phyloP scores from a whole-genome alignment of 1,139 yeast genomes.

The Kurtzmaniella quercitrusa region DNA sequence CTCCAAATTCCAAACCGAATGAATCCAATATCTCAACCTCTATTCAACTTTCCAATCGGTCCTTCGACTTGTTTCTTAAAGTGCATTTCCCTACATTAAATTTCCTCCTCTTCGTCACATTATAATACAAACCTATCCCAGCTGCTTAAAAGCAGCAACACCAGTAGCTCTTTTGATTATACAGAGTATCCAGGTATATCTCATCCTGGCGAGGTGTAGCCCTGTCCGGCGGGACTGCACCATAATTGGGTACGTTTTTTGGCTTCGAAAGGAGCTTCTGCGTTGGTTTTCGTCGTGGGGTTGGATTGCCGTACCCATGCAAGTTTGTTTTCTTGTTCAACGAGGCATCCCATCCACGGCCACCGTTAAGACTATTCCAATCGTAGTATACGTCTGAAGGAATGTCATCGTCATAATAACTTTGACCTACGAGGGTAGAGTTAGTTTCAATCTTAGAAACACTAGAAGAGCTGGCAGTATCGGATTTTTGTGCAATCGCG shows the following conservation, averaged over 20 bases:
- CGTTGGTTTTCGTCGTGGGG: constrained; percentile 29
- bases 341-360: constrained; percentile 79
- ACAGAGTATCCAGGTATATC: constrained; percentile 3
- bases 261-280: constrained; percentile 10
- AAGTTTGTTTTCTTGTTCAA: constrained; percentile 75
- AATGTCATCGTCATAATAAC: constrained; percentile 35
- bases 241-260: constrained; percentile 8
- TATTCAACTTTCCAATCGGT: too few relatives aligned
- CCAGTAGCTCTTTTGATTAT: neutral
- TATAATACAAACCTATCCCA: neutral
- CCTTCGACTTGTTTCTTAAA: too few relatives aligned
- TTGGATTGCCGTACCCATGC: constrained; percentile 77
- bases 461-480: neutral
- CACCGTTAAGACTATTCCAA: constrained; percentile 81
- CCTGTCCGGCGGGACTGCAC: constrained; percentile 6
- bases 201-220: constrained; percentile 4
- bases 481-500: neutral
- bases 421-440: constrained; percentile 23
- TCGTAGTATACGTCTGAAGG: constrained; percentile 55
- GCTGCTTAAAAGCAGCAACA: neutral
- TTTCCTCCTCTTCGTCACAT: neutral
- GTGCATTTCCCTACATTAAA: too few relatives aligned
- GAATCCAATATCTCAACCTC: too few relatives aligned
- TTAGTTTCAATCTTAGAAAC: neutral
- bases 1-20: too few relatives aligned